phyloP scores from a whole-genome alignment of 176 grass and related monocot species.

The Saccharum spontaneum region DNA sequence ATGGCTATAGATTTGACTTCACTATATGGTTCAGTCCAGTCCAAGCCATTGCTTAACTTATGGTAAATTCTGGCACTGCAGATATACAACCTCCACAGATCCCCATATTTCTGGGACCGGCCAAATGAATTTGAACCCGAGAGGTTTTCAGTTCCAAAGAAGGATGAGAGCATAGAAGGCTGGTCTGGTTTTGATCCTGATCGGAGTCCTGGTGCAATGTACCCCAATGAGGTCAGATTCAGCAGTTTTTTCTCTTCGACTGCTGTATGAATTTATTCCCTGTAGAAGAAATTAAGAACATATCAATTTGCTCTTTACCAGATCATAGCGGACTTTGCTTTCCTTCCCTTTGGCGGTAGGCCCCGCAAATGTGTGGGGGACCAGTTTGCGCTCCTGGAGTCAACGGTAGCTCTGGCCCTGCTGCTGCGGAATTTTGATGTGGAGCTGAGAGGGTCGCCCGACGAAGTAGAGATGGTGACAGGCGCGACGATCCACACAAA shows the following conservation, averaged over 20 bases:
- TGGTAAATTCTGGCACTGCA: conserved; percentile 35
- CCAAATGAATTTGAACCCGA: conserved; percentile 91
- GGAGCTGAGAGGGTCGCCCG: conserved; percentile 63
- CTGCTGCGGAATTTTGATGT: conserved; percentile 80
- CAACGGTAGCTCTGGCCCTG: conserved; percentile 67
- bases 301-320: conserved; percentile 40
- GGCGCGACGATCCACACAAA: conserved; percentile 88
- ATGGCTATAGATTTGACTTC: not conserved
- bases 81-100: conserved; percentile 95
- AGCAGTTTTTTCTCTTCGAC: not conserved
- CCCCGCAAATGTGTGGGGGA: conserved; percentile 90
- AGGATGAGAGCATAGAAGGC: conserved; percentile 66
- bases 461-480: conserved; percentile 85
- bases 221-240: conserved; percentile 79
- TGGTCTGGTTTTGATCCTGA: conserved; percentile 92
- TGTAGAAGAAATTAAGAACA: not conserved
- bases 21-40: not conserved
- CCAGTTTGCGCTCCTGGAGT: conserved; percentile 86
- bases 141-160: conserved; percentile 77
- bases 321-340: conserved; percentile 92
- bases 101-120: conserved; percentile 82
- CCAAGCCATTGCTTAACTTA: not conserved
- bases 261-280: not conserved
- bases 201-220: conserved; percentile 78
- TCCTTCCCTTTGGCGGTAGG: conserved; percentile 86